Evolutionary conservation across 2,329 filamentous ascomycete genomes (phyloP), one percentile per base, ranked within the genome.

Genomic region (Hansfordia pulvinata): DNA sequence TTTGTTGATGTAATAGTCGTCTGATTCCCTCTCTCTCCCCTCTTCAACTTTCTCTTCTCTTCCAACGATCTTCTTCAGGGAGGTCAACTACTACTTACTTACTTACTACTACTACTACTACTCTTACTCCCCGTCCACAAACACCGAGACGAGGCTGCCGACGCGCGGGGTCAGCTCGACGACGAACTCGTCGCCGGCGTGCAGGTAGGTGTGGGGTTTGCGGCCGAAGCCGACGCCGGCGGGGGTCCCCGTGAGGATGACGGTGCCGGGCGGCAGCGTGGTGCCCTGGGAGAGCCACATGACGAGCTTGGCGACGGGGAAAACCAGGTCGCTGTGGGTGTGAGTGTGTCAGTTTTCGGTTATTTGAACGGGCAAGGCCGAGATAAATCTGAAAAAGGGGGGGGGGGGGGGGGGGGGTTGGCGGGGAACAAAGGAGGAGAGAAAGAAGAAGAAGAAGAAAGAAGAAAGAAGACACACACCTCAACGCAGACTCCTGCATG

Each of bases 261-360:
- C 52, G 12, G 66, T 63, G 1, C 66, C 65, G 0, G 53, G 46
- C 33, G 60, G 50, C 0, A 71, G 35, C 0, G 65, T 70, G n/a
- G 58, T 58, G 1, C 58, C 62, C 20, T 53, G 56, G 19, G 57
- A 62, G 11, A 61, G 41, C 6, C 60, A 62, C 26, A 48, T 48
- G 11, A 69, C 49, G 5, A 70, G 49, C 2, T 48, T 50, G 1
- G 59, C 51, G 8, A 73, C 54, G 13, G 45, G 54, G 40, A 69
- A 70, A 30, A 71, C 68, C 14, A 70, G 46, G 19, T 70, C 64
- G 17, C 61, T 68, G 41, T 54, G 52, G 2, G 46, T 50, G 15
- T 19, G 18, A 13, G 33, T 50, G 52, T 33, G 40, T 49, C 27
- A 56, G 38, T 19, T 51, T n/a, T n/a, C n/a, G n/a, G n/a, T n/a